Base-by-base conservation (phyloP, 2,329 filamentous ascomycete species). In the Botryotinia narcissicola region DNA sequence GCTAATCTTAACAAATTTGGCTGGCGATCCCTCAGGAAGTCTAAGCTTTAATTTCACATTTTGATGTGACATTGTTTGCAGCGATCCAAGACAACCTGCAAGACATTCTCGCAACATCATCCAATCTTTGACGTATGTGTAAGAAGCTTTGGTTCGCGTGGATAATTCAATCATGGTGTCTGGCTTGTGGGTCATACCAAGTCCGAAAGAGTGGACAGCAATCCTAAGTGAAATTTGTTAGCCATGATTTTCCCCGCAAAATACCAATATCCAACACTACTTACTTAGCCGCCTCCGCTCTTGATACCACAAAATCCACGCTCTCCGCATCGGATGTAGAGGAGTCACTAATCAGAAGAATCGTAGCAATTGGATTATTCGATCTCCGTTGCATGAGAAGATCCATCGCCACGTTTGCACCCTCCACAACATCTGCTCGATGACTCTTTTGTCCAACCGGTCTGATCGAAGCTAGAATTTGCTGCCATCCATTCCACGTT, bases 61-160 rank as follows among this genome's bases (percentile, higher is more conserved):
- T 82, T 98, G 96, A 81, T 99, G 96, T n/a, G 96, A 98, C 42
- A 94, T 91, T 3, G 93, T 94, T 82, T 99, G 96, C 81, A 98
- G 88, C 22, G 94, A 91, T 64, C 96, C 96, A 42, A 99, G 85
- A 80, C 95, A 98, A 61, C 96, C 96, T 37, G 95, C 96, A 62
- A 98, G 87, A 81, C 96, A 98, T 82, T 99, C 96, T 42, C 96
- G 92, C 51, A 99, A 88, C 95, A 98, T 99, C 95, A 98, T 98
- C 96, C 96, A 99, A 82, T 99, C 96, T 84, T 98, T 99, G 78
- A 99, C 95, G 80, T 98, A 99, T 1, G 94, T 97, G 81, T 98
- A 99, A 1, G 94, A 97, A 7, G 95, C 96, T 84, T 98, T 99
- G 5, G 96, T 99, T 75, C 94, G 89, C 10, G 93, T 96, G 0